Percentiles rank a stretch among this genome's conserved stretches.
Evolutionary conservation across 1,284 basidiomycete genomes (phyloP).

Genomic region (Austropuccinia psidii): DNA sequence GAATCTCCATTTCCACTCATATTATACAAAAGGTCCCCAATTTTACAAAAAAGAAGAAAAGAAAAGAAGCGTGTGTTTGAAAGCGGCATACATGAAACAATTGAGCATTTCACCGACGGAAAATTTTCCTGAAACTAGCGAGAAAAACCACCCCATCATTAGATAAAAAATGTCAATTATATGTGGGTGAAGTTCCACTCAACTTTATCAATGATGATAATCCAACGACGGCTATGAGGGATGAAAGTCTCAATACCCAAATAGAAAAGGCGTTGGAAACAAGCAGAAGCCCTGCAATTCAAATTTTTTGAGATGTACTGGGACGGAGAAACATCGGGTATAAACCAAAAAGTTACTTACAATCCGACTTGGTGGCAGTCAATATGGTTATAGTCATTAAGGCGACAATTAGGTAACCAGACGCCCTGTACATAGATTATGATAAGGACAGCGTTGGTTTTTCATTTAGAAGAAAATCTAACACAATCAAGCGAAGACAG

Average conservation of each 20-base stretch:
- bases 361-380: constrained; percentile 27
- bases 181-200: not conserved
- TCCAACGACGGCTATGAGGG: constrained; percentile 23
- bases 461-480: not conserved
- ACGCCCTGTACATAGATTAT: not conserved
- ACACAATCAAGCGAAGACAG: not conserved
- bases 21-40: too few species aligned
- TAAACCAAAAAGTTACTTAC: constrained; percentile 6
- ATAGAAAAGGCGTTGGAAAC: not conserved
- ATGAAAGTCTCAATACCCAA: constrained; percentile 8
- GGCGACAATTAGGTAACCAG: constrained; percentile 18
- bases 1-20: too few species aligned
- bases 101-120: too few species aligned
- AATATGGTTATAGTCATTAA: constrained; percentile 26
- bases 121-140: too few species aligned
- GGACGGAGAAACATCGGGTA: not conserved
- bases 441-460: not conserved
- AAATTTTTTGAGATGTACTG: too few species aligned
- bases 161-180: not conserved
- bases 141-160: not conserved
- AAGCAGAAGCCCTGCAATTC: not conserved
- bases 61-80: too few species aligned
- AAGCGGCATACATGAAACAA: too few species aligned
- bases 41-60: too few species aligned
- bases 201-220: constrained; percentile 13